These are phyloP conservation scores for Pleurotus salmoneostramineus DNA, from an alignment of 768 basidiomycete genomes.

Conservation along the genomic window DNA sequence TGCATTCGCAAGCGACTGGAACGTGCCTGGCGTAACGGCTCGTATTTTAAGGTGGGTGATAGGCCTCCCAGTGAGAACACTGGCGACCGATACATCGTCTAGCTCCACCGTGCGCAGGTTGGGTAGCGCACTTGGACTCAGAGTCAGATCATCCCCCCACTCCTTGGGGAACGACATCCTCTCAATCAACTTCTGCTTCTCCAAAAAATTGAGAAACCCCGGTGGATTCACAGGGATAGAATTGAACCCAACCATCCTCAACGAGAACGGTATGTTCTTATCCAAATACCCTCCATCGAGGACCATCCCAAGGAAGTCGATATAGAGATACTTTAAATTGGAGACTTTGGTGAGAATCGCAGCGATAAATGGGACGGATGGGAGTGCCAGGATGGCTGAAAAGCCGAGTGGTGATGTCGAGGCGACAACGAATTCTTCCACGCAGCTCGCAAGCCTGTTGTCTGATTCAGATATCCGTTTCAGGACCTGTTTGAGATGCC, in stretches of 20 bases:
- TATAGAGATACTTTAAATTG: not conserved
- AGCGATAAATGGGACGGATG: not conserved
- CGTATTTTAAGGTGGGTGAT: no score
- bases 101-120: no score
- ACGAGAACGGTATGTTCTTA: not conserved
- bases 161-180: not conserved
- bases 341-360: not conserved
- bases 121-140: no score
- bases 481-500: not conserved
- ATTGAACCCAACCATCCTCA: not conserved
- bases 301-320: not conserved
- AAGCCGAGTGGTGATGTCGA: not conserved
- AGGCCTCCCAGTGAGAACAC: no score
- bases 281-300: not conserved
- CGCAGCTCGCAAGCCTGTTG: not conserved
- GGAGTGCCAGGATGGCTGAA: not conserved
- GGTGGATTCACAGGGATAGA: not conserved
- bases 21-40: no score
- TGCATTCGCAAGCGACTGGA: no score
- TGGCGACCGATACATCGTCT: no score
- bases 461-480: not conserved
- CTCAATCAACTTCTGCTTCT: not conserved
- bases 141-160: no score
- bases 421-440: not conserved
- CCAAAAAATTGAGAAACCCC: not conserved